Base-by-base conservation (phyloP, 139 green algal genomes). In the Auxenochlorella protothecoides region DNA sequence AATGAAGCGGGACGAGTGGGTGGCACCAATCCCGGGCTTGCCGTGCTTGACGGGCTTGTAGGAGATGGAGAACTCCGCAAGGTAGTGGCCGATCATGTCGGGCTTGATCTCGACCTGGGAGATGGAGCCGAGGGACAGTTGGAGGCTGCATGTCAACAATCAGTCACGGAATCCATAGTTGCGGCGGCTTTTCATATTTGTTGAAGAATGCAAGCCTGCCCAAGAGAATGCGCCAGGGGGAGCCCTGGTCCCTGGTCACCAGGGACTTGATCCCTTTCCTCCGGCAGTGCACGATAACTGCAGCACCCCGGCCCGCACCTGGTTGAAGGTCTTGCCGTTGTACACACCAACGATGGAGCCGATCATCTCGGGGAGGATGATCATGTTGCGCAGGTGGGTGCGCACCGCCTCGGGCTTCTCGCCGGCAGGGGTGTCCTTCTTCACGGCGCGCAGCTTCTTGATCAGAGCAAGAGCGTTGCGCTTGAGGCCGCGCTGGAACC, bases 311-410 rank as follows among this genome's bases (percentile, higher is more conserved):
- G 2, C 10, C 59, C 70, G 5, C 60, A 97, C 86, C 81, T 88
- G 83, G 85, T 98, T 98, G 89, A 98, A 99, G 62, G 89, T 95
- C 88, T 98, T 98, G 82, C 95, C 95, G 85, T 99, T 99, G 92
- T 99, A 98, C 68, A 99, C 92, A 69, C 95, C 95, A 11, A 99
- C 85, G 61, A 98, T 85, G 74, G 81, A 92, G 72, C 95, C 95
- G 72, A 99, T 98, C 94, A 98, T 99, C 87, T 98, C 94, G 51
- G 95, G 95, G 63, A 99, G 88, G 70, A 99, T 92, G 82, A 98
- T 94, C 93, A 98, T 98, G 87, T 99, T 96, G 70, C 95, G 88
- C 81, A 99, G 86, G 86, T 99, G 95, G 15, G 95, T 99, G 80
- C 95, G 89, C 75, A 99, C 94, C 15, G 92, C 82, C 66, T 97